Base-by-base conservation (phyloP, 73 alveolate species). In the Paramecium sonneborni region DNA sequence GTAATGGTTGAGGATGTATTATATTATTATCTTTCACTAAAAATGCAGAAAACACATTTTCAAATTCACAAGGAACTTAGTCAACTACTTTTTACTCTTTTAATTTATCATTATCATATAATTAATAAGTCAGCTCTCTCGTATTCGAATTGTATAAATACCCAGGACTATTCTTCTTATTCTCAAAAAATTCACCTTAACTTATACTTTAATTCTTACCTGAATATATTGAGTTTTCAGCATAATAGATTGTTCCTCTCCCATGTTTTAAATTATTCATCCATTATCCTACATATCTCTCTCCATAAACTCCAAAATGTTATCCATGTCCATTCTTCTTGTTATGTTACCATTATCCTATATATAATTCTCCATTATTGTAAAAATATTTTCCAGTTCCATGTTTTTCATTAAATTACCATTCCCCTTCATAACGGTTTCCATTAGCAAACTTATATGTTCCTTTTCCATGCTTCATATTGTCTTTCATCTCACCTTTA, bases 401-500 rank as follows among this genome's bases (percentile, higher is more conserved):
- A 79, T 79, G 90, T 46, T 79, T 79, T 38, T 20, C 14, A 79
- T 79, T 32, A 6, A 37, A 20, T 34, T 6, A 7, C 90, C 90
- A 79, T 44, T 79, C 69, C 7, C 90, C 90, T 41, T 41, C 90
- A 44, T 79, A 79, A 12, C 90, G 90, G 34, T 79, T 79, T 46
- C 90, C 90, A 44, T 79, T 79, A 3, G 90, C 90, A 44, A 79
- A 79, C 74, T 79, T 79, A 79, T 79, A 79, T 20, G 12, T 18
- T 79, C 90, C 90, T 46, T 23, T 21, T 7, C 90, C 90, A 43
- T 79, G 90, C 18, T 41, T 38, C 90, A 43, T 41, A 18, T 79
- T 41, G 55, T 79, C 32, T 11, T 41, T 30, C 48, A 79, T 41
- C 55, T 79, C 90, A 39, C 90, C 90, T 62, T 52, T 18, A 26